Evolutionary conservation across 2,329 filamentous ascomycete species (phyloP).

Genomic region (Alternaria panax): DNA sequence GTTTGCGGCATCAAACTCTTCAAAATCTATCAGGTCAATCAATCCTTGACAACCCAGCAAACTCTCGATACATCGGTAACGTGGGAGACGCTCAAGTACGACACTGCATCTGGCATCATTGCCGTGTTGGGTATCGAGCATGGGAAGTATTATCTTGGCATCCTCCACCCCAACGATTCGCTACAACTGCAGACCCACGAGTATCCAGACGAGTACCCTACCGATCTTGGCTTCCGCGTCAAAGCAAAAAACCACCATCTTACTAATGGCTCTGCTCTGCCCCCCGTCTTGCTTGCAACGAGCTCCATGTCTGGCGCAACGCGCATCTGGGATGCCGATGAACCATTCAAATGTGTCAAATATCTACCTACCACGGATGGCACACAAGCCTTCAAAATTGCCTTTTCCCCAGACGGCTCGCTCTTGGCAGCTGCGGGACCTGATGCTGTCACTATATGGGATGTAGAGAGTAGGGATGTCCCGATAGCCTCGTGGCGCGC

Average conservation of each 20-base stretch:
- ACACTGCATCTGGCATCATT: slow-evolving; percentile 51
- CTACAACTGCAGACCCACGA: slow-evolving; percentile 42
- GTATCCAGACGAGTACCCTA: slow-evolving; percentile 47
- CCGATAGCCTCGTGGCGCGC: slow-evolving; percentile 48
- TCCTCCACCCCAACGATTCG: slow-evolving; percentile 45
- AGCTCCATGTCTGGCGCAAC: slow-evolving; percentile 52
- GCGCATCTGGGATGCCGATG: slow-evolving; percentile 52
- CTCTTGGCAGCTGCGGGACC: slow-evolving; percentile 55
- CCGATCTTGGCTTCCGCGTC: slow-evolving; percentile 53
- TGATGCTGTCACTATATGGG: slow-evolving; percentile 57
- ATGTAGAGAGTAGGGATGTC: slow-evolving; percentile 43
- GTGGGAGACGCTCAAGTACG: slow-evolving; percentile 52
- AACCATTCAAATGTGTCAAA: slow-evolving; percentile 44
- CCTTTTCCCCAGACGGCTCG: slow-evolving; percentile 55
- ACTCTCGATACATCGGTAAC: slow-evolving; percentile 43
- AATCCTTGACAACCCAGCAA: slow-evolving; percentile 36
- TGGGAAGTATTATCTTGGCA: slow-evolving; percentile 41
- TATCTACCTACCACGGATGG: slow-evolving; percentile 40
- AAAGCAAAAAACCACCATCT: slow-evolving; percentile 21
- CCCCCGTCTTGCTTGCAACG: slow-evolving; percentile 48
- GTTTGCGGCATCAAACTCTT: slow-evolving; percentile 54
- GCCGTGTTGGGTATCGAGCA: slow-evolving; percentile 43
- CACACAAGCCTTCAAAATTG: slow-evolving; percentile 50
- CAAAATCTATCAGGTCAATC: slow-evolving; percentile 48
- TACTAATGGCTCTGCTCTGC: slow-evolving; percentile 28